These are phyloP conservation scores for Paxillus rubicundulus DNA, from an alignment of 768 basidiomycete genomes.

Conservation along the genomic window DNA sequence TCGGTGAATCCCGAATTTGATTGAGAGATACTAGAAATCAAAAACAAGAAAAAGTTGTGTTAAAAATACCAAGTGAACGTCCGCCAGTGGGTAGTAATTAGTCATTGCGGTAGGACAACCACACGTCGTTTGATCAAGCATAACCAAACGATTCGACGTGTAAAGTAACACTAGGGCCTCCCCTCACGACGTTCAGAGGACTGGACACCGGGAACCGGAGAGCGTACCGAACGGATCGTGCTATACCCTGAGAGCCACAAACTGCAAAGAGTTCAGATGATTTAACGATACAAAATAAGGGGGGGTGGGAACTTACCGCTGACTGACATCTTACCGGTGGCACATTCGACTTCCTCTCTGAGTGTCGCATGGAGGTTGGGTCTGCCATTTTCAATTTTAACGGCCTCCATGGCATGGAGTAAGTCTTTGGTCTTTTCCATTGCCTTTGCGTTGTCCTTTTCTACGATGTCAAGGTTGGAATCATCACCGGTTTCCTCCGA, in stretches of 20 bases:
- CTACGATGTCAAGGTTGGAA: slow-evolving; percentile 15
- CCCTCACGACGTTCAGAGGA: slow-evolving; percentile 35
- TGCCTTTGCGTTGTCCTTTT: slow-evolving; percentile 2
- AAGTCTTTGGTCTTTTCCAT: slow-evolving; percentile 6
- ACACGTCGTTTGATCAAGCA: slow-evolving; percentile 5
- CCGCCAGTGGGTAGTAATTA: no score
- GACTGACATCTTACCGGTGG: slow-evolving; percentile 39
- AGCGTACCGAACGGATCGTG: slow-evolving; percentile 34
- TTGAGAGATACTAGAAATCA: no score
- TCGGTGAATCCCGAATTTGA: no score
- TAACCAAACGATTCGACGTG: slow-evolving; percentile 47
- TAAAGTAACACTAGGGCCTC: slow-evolving; percentile 45
- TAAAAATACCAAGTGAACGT: no score
- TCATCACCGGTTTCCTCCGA: slow-evolving; percentile 21
- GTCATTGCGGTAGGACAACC: no score
- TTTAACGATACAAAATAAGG: not conserved
- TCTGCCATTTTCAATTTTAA: slow-evolving; percentile 34
- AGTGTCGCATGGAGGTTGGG: slow-evolving; percentile 38
- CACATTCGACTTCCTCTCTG: slow-evolving; percentile 30
- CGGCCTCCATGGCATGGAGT: slow-evolving; percentile 22
- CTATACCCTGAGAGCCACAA: slow-evolving; percentile 42
- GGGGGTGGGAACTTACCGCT: slow-evolving; percentile 34
- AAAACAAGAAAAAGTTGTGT: no score
- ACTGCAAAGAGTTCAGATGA: slow-evolving; percentile 28
- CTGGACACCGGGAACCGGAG: slow-evolving; percentile 35